Evolutionary conservation across 2,329 filamentous ascomycete genomes (phyloP), one percentile per base, ranked within the genome.

Genomic region (Ceratocystis ficicola): DNA sequence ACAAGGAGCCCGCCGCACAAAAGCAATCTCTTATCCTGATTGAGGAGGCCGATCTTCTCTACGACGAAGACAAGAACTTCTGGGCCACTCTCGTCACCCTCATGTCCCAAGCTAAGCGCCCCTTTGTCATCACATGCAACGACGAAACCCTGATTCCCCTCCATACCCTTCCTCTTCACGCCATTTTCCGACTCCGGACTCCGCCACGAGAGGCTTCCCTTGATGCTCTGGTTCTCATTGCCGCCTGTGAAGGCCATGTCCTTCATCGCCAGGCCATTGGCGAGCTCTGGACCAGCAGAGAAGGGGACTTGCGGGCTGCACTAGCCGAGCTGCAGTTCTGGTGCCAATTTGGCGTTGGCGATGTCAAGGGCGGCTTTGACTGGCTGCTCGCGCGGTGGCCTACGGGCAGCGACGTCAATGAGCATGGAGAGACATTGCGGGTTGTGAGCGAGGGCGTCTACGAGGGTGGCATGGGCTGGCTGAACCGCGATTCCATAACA

Each of bases 301-400:
- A 80, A 1, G 76, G 81, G 32, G 94, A 99, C 73, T 77, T 99
- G 12, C 86, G 94, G 65, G 90, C 87, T 25, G 86, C 87, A 1
- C 84, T 99, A 62, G 86, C 82, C 66, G 91, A 97, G 68, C 81
- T 99, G 32, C 87, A 95, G 73, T 94, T 95, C 73, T 99, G 93
- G 93, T 99, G 95, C 73, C 94, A 99, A 73, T 91, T 97, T 75
- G 90, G 88, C 0, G 85, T 99, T 8, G 95, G 94, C 4, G 94
- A 96, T 73, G 80, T 84, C n/a, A 88, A 88, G 70, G 88, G 89
- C 22, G 93, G 94, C 0, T 82, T 95, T 57, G 89, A 93, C 71
- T 99, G 95, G 93, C 89, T 95, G 71, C 86, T 88, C 70, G 84
- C 87, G 61, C 82, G 87, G 66, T 93, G 86, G 85, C 88, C 89